Conservation (phyloP, 2,329 filamentous ascomycete species). For the Fonsecaea erecta region DNA sequence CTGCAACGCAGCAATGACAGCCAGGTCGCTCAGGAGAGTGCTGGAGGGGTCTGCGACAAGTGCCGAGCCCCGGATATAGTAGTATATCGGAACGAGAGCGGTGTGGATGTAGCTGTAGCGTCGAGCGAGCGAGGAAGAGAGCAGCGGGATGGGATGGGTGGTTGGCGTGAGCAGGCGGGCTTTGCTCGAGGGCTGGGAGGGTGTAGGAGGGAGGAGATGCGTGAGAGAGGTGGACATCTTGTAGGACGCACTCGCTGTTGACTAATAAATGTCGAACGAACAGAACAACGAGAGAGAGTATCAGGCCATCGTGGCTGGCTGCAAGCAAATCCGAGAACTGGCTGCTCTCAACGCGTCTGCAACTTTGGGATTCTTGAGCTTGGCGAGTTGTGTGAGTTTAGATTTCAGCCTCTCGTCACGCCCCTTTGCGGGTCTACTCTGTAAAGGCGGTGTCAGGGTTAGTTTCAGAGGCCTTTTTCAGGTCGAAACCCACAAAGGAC, state of each 20-base stretch:
- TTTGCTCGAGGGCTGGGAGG: conserved; percentile 7
- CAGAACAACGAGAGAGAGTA: not conserved
- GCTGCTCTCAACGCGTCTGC: not conserved
- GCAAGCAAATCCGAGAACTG: not conserved
- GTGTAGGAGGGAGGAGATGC: conserved; percentile 27
- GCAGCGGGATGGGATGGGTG: conserved; percentile 51
- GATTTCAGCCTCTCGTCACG: not conserved
- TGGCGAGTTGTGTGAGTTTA: not conserved
- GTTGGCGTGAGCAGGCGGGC: conserved; percentile 36
- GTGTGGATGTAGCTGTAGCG: conserved; percentile 71
- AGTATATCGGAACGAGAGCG: conserved; percentile 66
- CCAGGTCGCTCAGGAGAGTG: conserved; percentile 65
- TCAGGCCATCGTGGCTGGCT: not conserved
- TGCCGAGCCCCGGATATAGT: conserved; percentile 65
- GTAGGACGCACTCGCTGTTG: not conserved
- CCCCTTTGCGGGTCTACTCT: not conserved
- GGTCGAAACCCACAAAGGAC: not conserved
- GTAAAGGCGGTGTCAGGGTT: not conserved
- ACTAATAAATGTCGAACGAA: not conserved
- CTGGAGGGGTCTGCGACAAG: conserved; percentile 72
- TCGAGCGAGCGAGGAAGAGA: conserved; percentile 54
- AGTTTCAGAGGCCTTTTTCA: not conserved
- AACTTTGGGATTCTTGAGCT: not conserved
- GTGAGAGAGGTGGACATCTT: conserved; percentile 26
- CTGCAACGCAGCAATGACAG: conserved; percentile 69